A percentile compares a stretch with the other conserved stretches of the same genome.
Conservation (phyloP, 2,329 filamentous ascomycete species). For the Apiospora saccharicola region DNA sequence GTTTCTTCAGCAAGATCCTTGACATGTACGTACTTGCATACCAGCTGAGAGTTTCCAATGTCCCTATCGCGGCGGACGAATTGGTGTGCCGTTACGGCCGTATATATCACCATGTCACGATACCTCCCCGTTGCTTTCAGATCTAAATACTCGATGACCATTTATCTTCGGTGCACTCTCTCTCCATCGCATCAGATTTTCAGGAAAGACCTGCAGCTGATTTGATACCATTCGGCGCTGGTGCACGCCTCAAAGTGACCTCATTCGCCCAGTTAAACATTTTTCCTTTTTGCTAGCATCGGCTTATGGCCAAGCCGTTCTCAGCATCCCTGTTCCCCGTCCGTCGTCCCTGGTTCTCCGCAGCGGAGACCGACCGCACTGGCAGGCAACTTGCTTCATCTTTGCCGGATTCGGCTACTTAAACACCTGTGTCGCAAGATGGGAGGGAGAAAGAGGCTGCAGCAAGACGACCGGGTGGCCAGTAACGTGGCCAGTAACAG, state of each 20-base stretch:
- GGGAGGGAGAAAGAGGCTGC: not conserved
- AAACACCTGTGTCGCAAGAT: not conserved
- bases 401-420: not conserved
- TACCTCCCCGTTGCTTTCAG: too few relatives aligned
- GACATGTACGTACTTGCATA: not conserved
- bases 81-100: too few relatives aligned
- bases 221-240: not conserved
- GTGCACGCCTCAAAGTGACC: not conserved
- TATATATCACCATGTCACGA: not conserved
- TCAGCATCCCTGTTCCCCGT: constrained; percentile 26
- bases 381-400: not conserved
- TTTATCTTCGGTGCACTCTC: not conserved
- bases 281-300: not conserved
- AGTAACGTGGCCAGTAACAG: not conserved
- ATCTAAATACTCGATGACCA: not conserved
- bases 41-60: too few relatives aligned
- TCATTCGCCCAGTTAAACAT: not conserved
- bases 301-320: constrained; percentile 24
- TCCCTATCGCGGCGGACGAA: too few relatives aligned
- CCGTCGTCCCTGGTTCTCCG: constrained; percentile 15
- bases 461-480: not conserved
- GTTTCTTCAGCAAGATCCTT: not conserved
- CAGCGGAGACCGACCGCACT: constrained; percentile 2
- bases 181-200: not conserved
- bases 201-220: not conserved